A percentile compares a stretch with the other conserved stretches of the same genome.
These are phyloP conservation scores for Fusarium cicatricum DNA, from an alignment of 2,329 filamentous ascomycete genomes.

Conservation along the genomic window DNA sequence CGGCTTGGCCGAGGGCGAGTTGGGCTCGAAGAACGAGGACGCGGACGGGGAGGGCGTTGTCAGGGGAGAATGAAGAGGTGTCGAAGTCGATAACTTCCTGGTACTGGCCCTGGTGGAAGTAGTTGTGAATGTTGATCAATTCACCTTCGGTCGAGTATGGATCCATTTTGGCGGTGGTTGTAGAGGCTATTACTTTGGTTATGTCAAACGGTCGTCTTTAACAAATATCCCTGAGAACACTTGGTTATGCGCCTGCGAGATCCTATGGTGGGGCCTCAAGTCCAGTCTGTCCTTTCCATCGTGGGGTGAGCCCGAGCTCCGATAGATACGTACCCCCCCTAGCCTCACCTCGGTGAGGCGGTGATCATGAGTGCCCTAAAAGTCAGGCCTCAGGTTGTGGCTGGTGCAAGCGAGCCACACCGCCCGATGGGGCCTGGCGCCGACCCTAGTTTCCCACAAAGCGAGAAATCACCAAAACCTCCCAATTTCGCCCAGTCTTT, in stretches of 20 bases:
- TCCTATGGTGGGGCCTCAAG: constrained; percentile 41
- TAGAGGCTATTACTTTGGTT: constrained; percentile 13
- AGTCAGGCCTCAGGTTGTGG: constrained; percentile 39
- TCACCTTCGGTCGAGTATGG: constrained; percentile 76
- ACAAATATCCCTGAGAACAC: constrained; percentile 41
- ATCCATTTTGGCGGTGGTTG: constrained; percentile 62
- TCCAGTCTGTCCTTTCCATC: constrained; percentile 35
- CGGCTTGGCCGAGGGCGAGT: constrained; percentile 81
- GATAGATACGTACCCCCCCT: constrained; percentile 24
- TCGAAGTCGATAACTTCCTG: constrained; percentile 87
- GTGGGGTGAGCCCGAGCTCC: constrained; percentile 35
- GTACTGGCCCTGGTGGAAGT: constrained; percentile 85
- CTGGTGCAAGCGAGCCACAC: constrained; percentile 40
- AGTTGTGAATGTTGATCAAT: constrained; percentile 74
- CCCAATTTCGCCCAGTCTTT: constrained; percentile 49
- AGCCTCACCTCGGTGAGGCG: constrained; percentile 39
- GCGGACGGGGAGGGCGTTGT: constrained; percentile 79
- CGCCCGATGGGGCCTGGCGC: constrained; percentile 46
- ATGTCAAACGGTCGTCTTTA: constrained; percentile 25
- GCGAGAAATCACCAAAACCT: constrained; percentile 54
- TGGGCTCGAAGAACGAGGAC: constrained; percentile 83
- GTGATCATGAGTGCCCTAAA: constrained; percentile 30
- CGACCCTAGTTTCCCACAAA: constrained; percentile 56
- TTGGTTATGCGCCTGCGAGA: constrained; percentile 41
- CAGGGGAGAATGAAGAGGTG: constrained; percentile 77